Evolutionary conservation across 2,329 filamentous ascomycete genomes (phyloP), one percentile per base, ranked within the genome.

Genomic region (Talaromyces islandicus): DNA sequence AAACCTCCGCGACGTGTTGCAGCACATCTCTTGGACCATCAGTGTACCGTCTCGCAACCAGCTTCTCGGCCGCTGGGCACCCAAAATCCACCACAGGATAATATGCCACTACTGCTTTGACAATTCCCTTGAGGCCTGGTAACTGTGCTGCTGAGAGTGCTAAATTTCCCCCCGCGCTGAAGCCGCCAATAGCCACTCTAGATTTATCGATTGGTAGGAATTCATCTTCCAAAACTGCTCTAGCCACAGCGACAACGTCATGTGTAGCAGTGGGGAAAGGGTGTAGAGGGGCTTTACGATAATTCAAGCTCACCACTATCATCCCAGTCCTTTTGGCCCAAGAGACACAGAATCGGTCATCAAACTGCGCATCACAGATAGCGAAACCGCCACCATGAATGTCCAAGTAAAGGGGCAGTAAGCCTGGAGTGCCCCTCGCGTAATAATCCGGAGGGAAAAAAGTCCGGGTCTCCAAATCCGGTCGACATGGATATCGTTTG

Each of bases 371-470:
- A 21, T 74, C 65, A 67, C 78, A 75, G 50, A 83, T 29, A 29
- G 73, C 71, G 66, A 81, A 82, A 43, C 80, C 81, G 60, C 82
- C 81, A 58, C 81, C 81, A 64, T 85, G 82, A 64, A 83, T 75
- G 58, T 79, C 76, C 51, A 85, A 70, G 52, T 83, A 72, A 2
- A 78, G 71, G 1, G 81, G 80, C 21, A 71, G 57, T 10, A 21
- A 54, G 32, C 65, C 51, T 76, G 69, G 63, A 76, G 71, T 29
- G 7, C 27, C 30, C 21, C 12, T 29, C 14, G 14, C 4, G 12
- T 27, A 27, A 30, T 52, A 25, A 38, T 63, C 64, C 1, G 66
- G 64, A 1, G 66, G 64, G 51, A 75, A 73, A 69, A 80, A 81
- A 58, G 81, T 69, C 14, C 71, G 65, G 30, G 67, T 63, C 41